Percentiles rank a stretch among this genome's conserved stretches.
Evolutionary conservation across 257 asterid genomes (phyloP).

Genomic region (Solanum piurae): DNA sequence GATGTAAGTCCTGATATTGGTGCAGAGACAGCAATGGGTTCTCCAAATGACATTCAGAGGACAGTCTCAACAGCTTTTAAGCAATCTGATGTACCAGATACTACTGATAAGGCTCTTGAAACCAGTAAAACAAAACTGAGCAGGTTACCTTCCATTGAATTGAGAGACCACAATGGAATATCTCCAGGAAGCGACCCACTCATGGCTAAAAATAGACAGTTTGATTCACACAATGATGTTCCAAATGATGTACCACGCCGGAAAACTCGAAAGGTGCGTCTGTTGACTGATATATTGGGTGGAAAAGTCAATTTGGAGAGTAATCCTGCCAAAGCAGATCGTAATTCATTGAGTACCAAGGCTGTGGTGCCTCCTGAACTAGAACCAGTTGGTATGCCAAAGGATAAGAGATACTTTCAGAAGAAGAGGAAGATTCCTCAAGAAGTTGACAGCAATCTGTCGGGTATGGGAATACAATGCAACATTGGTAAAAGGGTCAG

Average conservation of each 20-base stretch:
- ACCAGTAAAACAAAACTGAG: background rate
- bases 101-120: background rate
- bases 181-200: constrained; percentile 33
- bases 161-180: constrained; percentile 19
- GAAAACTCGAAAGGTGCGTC: constrained; percentile 56
- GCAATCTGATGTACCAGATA: background rate
- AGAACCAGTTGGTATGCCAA: constrained; percentile 10
- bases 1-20: background rate
- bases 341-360: background rate
- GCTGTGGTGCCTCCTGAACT: constrained; percentile 18
- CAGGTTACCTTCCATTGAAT: constrained; percentile 13
- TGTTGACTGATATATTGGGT: constrained; percentile 58
- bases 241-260: constrained; percentile 2
- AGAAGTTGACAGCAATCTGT: constrained; percentile 25
- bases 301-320: constrained; percentile 18
- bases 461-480: constrained; percentile 6
- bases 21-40: background rate
- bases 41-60: background rate
- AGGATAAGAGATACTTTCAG: constrained; percentile 9
- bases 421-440: constrained; percentile 34
- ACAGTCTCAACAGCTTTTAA: background rate
- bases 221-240: background rate
- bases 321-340: constrained; percentile 9
- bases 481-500: constrained; percentile 21
- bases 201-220: background rate